These are phyloP conservation scores for Neodidymelliopsis sp. DNA, from an alignment of 2,329 filamentous ascomycete genomes.

Conservation along the genomic window DNA sequence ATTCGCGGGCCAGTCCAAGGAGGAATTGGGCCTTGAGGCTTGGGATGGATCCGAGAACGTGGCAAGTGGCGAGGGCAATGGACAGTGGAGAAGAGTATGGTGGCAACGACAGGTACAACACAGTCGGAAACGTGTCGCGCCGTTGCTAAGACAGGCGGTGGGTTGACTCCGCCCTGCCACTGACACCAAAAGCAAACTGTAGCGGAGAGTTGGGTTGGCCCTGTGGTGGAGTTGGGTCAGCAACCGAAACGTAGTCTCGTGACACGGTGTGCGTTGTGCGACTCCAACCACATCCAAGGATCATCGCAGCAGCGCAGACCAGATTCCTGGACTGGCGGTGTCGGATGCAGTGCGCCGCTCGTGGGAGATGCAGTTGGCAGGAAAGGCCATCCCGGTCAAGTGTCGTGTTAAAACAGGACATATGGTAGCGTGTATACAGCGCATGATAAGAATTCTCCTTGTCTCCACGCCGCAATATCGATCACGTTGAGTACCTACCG, in stretches of 20 bases:
- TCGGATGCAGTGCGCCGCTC: too few relatives aligned
- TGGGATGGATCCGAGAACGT: slow-evolving; percentile 61
- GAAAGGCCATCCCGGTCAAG: slow-evolving; percentile 1
- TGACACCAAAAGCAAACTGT: not conserved
- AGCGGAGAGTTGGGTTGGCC: not conserved
- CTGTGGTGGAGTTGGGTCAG: not conserved
- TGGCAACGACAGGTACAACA: slow-evolving; percentile 66
- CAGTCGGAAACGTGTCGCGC: slow-evolving; percentile 70
- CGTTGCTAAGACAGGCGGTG: slow-evolving; percentile 61
- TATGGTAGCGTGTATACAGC: slow-evolving; percentile 9
- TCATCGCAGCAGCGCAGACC: not conserved
- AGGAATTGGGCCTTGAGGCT: slow-evolving; percentile 63
- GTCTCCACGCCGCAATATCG: too few relatives aligned
- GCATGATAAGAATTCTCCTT: slow-evolving; percentile 4
- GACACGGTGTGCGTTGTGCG: slow-evolving; percentile 4
- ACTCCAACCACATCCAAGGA: not conserved
- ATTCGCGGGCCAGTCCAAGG: slow-evolving; percentile 60
- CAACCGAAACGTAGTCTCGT: slow-evolving; percentile 1
- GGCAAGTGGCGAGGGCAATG: slow-evolving; percentile 40
- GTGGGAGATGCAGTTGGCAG: not conserved
- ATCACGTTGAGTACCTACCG: not conserved
- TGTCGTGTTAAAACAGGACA: not conserved
- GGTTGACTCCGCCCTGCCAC: slow-evolving; percentile 6
- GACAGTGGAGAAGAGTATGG: slow-evolving; percentile 68
- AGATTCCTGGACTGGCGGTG: slow-evolving; percentile 14